Percentiles rank a stretch among this genome's conserved stretches.
phyloP scores from a whole-genome alignment of 768 basidiomycete species.

The Xerocomus spinulosus region DNA sequence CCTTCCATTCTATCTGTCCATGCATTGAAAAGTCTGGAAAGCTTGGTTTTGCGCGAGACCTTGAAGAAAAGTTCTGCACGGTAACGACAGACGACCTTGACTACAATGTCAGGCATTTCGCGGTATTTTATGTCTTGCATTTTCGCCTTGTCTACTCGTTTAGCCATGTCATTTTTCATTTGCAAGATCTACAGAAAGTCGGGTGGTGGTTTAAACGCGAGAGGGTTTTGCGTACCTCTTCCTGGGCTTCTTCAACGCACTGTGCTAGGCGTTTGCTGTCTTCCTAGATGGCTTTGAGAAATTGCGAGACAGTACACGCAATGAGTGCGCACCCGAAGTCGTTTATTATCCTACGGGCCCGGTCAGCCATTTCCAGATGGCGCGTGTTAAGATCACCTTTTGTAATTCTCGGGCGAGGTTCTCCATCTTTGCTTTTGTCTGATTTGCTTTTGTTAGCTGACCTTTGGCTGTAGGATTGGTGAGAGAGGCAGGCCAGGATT shows the following conservation, averaged over 20 bases:
- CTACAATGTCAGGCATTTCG: slow-evolving; percentile 84
- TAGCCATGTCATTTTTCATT: slow-evolving; percentile 80
- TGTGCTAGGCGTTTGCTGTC: slow-evolving; percentile 77
- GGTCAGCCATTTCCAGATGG: slow-evolving; percentile 15
- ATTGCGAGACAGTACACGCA: slow-evolving; percentile 5
- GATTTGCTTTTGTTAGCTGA: slow-evolving; percentile 82
- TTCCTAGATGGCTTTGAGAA: slow-evolving; percentile 48
- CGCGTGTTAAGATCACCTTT: slow-evolving; percentile 49
- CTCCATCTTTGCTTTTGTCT: slow-evolving; percentile 87
- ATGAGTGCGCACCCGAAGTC: slow-evolving; percentile 59
- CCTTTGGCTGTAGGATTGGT: slow-evolving; percentile 55
- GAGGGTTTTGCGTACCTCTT: slow-evolving; percentile 50
- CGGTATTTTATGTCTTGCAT: slow-evolving; percentile 76
- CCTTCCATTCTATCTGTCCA: slow-evolving; percentile 89
- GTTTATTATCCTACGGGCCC: slow-evolving; percentile 73
- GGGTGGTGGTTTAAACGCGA: not conserved
- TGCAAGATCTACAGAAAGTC: slow-evolving; percentile 53
- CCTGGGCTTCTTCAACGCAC: slow-evolving; percentile 82
- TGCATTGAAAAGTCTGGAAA: slow-evolving; percentile 76
- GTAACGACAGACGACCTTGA: slow-evolving; percentile 85
- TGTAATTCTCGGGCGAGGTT: slow-evolving; percentile 84
- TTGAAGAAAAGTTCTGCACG: slow-evolving; percentile 91
- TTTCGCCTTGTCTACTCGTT: slow-evolving; percentile 74
- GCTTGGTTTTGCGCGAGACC: slow-evolving; percentile 85
- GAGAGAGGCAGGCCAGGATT: slow-evolving; percentile 13